Base-by-base conservation (phyloP, 2,329 filamentous ascomycete genomes). In the Verticillium nonalfalfae region DNA sequence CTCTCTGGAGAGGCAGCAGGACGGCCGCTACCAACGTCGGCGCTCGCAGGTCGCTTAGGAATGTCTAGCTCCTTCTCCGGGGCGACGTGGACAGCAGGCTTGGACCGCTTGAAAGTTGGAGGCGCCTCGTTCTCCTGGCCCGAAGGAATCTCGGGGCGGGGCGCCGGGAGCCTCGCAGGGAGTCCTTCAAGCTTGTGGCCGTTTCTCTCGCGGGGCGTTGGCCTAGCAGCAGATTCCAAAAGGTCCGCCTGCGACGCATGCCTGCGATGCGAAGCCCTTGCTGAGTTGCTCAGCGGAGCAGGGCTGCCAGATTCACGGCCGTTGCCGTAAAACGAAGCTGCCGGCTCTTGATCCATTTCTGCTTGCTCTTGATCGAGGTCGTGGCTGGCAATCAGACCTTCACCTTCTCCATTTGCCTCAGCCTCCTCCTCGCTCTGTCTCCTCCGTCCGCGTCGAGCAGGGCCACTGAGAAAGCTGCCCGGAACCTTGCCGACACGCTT, bases 41-140 rank as follows among this genome's bases (percentile, higher is more conserved):
- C 75, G 58, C 75, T 81, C 63, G 79, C 71, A 21, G 81, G 82
- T 58, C 84, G 79, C 45, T 80, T 75, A 1, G 82, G 78, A 40
- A 82, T 74, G 64, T 82, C 86, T 2, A 77, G 67, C 21, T 77
- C 79, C 69, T 84, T 86, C 33, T 89, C 85, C 18, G 84, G 69
- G 36, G 86, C 68, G 54, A 78, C 78, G 60, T 83, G 80, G 11
- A 78, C 78, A 11, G 83, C 77, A 1, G 84, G 78, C 68, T 87
- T 90, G 50, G 81, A 68, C 75, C 75, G 83, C 71, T 84, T 89
- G 73, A 91, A 89, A 0, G 85, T 89, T 33, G 88, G 84, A 3
- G 88, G 88, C 3, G 85, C 82, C 63, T 95, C 86, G 71, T 97
- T 97, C 73, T 97, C 93, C 72, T 97, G 92, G 3, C 78, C 76